Evolutionary conservation across 2,329 filamentous ascomycete genomes (phyloP).

Genomic region (Clarireedia monteithiana): DNA sequence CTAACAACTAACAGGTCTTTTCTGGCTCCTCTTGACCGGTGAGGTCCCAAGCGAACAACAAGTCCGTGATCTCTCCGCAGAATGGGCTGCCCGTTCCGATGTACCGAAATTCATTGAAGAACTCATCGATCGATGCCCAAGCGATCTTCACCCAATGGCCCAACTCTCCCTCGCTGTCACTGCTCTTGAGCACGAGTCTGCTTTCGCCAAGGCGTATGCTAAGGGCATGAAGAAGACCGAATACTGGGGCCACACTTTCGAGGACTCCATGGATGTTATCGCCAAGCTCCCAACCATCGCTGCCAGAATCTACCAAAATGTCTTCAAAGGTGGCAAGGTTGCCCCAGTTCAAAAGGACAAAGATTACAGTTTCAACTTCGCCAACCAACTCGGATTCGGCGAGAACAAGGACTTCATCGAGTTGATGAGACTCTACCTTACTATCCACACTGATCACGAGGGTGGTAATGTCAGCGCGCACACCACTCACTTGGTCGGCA

Average conservation of each 20-base stretch:
- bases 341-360: constrained; percentile 94
- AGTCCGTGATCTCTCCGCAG: constrained; percentile 93
- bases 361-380: constrained; percentile 99
- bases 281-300: constrained; percentile 99
- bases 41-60: constrained; percentile 98
- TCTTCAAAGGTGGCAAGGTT: constrained; percentile 99
- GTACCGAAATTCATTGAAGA: constrained; percentile 98
- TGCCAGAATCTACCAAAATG: constrained; percentile 98
- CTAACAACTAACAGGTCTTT: constrained; percentile 58
- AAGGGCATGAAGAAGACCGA: constrained; percentile 99
- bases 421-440: constrained; percentile 97
- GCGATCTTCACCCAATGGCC: constrained; percentile 98
- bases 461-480: constrained; percentile 98
- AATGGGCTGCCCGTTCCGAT: constrained; percentile 97
- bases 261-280: constrained; percentile 99
- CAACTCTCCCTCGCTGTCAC: constrained; percentile 98
- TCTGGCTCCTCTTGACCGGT: constrained; percentile 98
- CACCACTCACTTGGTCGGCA: constrained; percentile 96
- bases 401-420: constrained; percentile 95
- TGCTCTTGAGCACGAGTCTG: constrained; percentile 95
- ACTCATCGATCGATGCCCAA: constrained; percentile 99
- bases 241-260: constrained; percentile 99
- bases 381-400: constrained; percentile 97
- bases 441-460: constrained; percentile 99
- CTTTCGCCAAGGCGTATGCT: constrained; percentile 96